Evolutionary conservation across 257 asterid species (phyloP), one percentile per base, ranked within the genome.

Genomic region (Solanum piurae): DNA sequence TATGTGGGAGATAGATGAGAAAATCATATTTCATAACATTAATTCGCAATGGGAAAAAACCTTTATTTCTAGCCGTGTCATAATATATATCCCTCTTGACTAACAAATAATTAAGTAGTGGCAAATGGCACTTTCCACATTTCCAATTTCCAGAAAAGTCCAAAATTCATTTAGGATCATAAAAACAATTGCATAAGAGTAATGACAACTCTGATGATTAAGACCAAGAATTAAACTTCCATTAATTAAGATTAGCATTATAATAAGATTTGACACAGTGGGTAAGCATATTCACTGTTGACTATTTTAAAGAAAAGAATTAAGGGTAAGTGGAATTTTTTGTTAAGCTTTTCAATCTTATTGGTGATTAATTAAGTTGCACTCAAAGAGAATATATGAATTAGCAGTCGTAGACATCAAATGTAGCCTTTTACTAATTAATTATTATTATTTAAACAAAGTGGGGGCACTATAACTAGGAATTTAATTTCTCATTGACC

Each of bases 331-430:
- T 91, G 87, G 89, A 40, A 79, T 77, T 85, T 55, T 83, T 49
- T 82, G 85, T 80, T 46, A 4, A 40, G 42, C 83, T 84, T 88
- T 88, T 60, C 23, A 73, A 64, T 87, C 62, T 80, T 23, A 89
- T 89, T 90, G 92, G 90, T 75, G 27, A 86, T 75, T 83, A 18
- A 80, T 76, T 73, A 49, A 80, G 44, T 82, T 77, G 91, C 90
- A 88, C 88, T 76, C 74, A 42, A 82, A 27, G 20, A 8, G 84
- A 77, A 77, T 27, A 77, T 12, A 44, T 9, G 44, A 79, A 42
- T 29, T 29, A 29, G 29, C 29, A 29, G 29, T 29, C 29, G 29
- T 29, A 29, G 29, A 29, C 29, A 29, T 29, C 29, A 29, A 29
- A 29, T 29, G 29, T 46, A 83, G 38, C 37, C 89, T 82, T 88